phyloP scores from a whole-genome alignment of 257 asterid species.

The Solanum ossicruentum region DNA sequence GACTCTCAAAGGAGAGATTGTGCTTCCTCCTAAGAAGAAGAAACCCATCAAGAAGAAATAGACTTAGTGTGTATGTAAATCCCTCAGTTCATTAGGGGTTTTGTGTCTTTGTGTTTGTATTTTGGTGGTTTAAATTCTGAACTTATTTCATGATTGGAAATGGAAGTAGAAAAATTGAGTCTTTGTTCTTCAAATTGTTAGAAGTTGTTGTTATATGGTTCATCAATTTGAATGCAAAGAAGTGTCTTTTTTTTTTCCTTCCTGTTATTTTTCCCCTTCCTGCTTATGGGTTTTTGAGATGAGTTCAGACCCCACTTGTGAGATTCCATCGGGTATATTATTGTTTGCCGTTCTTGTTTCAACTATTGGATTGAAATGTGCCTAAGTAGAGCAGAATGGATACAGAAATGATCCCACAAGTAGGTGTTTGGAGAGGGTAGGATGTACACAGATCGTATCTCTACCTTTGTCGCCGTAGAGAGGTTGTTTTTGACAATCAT shows the following conservation, averaged over 20 bases:
- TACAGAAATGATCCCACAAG: no score
- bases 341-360: background rate
- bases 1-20: conserved; percentile 77
- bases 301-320: no score
- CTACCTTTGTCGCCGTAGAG: no score
- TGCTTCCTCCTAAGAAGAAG: background rate
- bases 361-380: background rate
- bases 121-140: background rate
- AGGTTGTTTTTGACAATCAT: no score
- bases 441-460: no score
- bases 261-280: background rate
- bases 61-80: background rate
- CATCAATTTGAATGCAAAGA: background rate
- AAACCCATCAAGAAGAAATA: background rate
- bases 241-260: no score
- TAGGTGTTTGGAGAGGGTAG: no score
- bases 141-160: background rate
- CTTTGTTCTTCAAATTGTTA: background rate
- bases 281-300: no score
- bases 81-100: conserved; percentile 3
- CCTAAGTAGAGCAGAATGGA: background rate
- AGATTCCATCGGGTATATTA: no score
- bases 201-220: background rate
- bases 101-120: background rate
- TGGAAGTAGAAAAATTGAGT: background rate